Base-by-base conservation (phyloP, 108 stramenopile genomes). In the Fragilariopsis cylindrus region DNA sequence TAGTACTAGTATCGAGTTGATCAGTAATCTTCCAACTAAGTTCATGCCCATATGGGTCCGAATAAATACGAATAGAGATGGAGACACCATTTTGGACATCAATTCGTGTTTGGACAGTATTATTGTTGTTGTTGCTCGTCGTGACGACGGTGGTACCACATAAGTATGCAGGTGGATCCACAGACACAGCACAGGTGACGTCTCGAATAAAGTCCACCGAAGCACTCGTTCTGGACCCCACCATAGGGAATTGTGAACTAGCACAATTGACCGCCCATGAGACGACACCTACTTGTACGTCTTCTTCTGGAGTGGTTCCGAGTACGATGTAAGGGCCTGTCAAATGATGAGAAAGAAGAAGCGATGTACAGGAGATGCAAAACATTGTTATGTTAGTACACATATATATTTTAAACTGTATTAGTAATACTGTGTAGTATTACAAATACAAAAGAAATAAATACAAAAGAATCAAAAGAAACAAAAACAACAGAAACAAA, bases 191-290 rank as follows among this genome's bases (percentile, higher is more conserved):
- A 18, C 67, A 68, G 2, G 67, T 40, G 6, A 68, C 49, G 42
- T 68, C 67, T 40, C 50, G 48, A 48, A 68, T 68, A n/a, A 68
- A 68, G 12, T 48, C 18, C 16, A 52, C 4, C 0, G 67, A 48
- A 16, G 42, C 48, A 48, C 67, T 68, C 8, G 48, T 68, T 8
- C 67, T 41, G 5, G 67, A 68, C 0, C 67, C 67, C 0, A 68
- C 67, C 67, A 68, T 68, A 0, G 67, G 67, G 49, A 68, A 68
- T 13, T 50, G n/a, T 11, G 16, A 16, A 19, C 67, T 68, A n/a
- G 67, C 67, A 52, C 67, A 68, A 44, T 68, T 68, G 21, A 68
- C 67, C 4, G 67, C 67, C 67, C 67, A 68, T 0, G 67, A 68
- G 11, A 68, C 67, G 40, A 68, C 67, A 6, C 43, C 67, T 16